Conservation (phyloP, 768 basidiomycete genomes). For the Suillus americanus region DNA sequence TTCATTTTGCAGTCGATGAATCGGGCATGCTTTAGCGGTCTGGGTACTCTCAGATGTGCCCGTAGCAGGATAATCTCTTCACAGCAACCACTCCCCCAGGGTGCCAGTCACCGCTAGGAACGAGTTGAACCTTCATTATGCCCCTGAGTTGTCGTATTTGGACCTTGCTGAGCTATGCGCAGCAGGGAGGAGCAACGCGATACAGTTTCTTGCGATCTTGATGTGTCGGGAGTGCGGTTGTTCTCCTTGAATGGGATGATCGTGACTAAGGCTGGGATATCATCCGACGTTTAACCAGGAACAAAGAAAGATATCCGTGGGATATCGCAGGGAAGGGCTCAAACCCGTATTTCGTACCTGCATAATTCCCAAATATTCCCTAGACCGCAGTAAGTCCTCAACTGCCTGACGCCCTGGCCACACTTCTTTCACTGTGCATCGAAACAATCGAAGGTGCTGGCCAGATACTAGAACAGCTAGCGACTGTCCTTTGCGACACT, state of each 20-base stretch:
- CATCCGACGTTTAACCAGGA: slow-evolving; percentile 34
- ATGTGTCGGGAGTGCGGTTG: slow-evolving; percentile 64
- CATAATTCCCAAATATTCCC: slow-evolving; percentile 39
- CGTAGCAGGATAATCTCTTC: slow-evolving; percentile 41
- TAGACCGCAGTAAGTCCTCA: slow-evolving; percentile 38
- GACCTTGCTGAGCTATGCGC: slow-evolving; percentile 39
- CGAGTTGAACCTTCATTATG: slow-evolving; percentile 36
- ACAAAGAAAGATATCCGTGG: slow-evolving; percentile 47
- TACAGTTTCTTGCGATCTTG: slow-evolving; percentile 43
- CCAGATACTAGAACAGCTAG: slow-evolving; percentile 25
- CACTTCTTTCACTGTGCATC: slow-evolving; percentile 36
- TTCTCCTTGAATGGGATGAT: slow-evolving; percentile 60
- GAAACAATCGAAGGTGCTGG: background rate
- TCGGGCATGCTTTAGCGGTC: slow-evolving; percentile 37
- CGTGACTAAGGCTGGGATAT: slow-evolving; percentile 11
- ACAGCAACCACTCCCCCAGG: slow-evolving; percentile 28
- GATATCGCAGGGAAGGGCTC: slow-evolving; percentile 27
- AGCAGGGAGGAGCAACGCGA: slow-evolving; percentile 27
- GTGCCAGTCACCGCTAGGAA: slow-evolving; percentile 2
- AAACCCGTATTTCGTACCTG: slow-evolving; percentile 39
- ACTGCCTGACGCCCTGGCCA: slow-evolving; percentile 17
- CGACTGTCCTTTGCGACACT: slow-evolving; percentile 36
- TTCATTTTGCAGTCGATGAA: slow-evolving; percentile 36
- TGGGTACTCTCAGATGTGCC: slow-evolving; percentile 51
- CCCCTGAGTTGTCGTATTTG: slow-evolving; percentile 35